phyloP scores from a whole-genome alignment of 805 yeast species.

The Candida germanica region DNA sequence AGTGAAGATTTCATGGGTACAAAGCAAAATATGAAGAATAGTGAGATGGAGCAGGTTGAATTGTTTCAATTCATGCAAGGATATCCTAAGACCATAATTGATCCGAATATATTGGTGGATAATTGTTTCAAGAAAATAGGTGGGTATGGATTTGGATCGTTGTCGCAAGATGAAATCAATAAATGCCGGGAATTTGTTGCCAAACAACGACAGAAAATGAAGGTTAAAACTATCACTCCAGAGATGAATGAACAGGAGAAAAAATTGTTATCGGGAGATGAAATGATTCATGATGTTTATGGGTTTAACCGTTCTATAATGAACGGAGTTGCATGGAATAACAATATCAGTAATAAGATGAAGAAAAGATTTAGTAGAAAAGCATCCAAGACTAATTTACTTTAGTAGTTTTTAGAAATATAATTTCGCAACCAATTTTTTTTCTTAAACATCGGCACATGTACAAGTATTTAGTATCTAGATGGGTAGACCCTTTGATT shows the following conservation, averaged over 20 bases:
- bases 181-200: slow-evolving; percentile 77
- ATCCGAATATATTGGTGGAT: slow-evolving; percentile 68
- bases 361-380: slow-evolving; percentile 32
- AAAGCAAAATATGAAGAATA: slow-evolving; percentile 17
- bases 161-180: slow-evolving; percentile 79
- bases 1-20: slow-evolving; percentile 55
- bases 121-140: slow-evolving; percentile 71
- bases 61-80: slow-evolving; percentile 84
- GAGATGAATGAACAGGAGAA: slow-evolving; percentile 41
- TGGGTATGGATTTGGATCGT: slow-evolving; percentile 61
- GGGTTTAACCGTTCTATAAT: slow-evolving; percentile 42
- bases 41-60: slow-evolving; percentile 42
- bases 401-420: no score
- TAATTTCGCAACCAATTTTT: no score
- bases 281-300: slow-evolving; percentile 41
- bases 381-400: slow-evolving; percentile 7
- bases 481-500: slow-evolving; percentile 61
- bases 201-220: slow-evolving; percentile 49
- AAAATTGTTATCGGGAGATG: slow-evolving; percentile 21
- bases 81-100: slow-evolving; percentile 66
- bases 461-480: slow-evolving; percentile 48
- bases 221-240: slow-evolving; percentile 27
- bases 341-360: slow-evolving; percentile 53
- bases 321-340: slow-evolving; percentile 65
- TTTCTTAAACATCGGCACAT: no score